These are phyloP conservation scores for Calonectria pseudoturangicola DNA, from an alignment of 2,329 filamentous ascomycete genomes.

Conservation along the genomic window DNA sequence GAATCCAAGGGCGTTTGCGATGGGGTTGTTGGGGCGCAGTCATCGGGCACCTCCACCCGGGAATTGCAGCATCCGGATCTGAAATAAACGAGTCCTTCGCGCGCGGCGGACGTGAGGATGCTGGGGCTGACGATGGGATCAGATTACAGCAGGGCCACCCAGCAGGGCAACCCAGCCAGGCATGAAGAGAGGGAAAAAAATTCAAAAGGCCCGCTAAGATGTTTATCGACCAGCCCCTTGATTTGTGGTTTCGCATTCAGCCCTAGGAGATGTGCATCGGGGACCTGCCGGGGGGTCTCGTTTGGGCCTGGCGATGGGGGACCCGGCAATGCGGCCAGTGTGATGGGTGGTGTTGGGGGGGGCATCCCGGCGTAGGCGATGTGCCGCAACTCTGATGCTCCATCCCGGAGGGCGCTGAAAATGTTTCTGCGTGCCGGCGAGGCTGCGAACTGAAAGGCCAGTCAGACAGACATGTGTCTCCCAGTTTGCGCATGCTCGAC, in stretches of 20 bases:
- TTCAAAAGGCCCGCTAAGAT: constrained; percentile 23
- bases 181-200: constrained; percentile 3
- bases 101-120: neutral
- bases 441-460: neutral
- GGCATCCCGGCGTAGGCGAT: constrained; percentile 4
- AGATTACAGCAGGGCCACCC: neutral
- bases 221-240: constrained; percentile 20
- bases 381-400: constrained; percentile 21
- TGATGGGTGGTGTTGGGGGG: neutral
- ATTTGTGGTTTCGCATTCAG: constrained; percentile 23
- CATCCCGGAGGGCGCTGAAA: constrained; percentile 4
- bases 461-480: neutral
- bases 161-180: neutral
- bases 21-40: constrained; percentile 28
- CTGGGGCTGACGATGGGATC: neutral
- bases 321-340: constrained; percentile 23
- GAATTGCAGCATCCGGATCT: constrained; percentile 18
- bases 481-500: too few species aligned
- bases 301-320: constrained; percentile 11
- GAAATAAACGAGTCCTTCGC: constrained; percentile 10
- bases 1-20: neutral
- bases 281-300: constrained; percentile 16
- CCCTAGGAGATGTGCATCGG: constrained; percentile 30
- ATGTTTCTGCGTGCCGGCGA: neutral
- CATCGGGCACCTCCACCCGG: constrained; percentile 32